Evolutionary conservation across 352 stramenopile species (phyloP), one percentile per base, ranked within the genome.

Genomic region (Globisporangium cylindrosporum): DNA sequence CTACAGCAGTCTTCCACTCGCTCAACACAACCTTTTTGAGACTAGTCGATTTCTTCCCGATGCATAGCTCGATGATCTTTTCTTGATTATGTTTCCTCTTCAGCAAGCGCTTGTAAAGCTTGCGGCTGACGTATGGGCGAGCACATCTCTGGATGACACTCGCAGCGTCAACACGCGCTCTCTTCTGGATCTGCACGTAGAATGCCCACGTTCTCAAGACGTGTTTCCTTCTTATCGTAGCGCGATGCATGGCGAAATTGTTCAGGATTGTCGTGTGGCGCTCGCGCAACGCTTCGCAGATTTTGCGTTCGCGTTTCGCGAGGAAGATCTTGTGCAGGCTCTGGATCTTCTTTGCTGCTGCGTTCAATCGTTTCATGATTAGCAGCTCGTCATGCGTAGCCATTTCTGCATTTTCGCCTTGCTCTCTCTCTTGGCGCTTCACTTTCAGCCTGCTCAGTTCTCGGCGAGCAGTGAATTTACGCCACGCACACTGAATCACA

Each of bases 401-500:
- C 81, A 93, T 85, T 8, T 20, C 36, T 22, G 54, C 29, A 32
- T 84, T 88, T 25, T 77, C 78, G 0, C 27, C 32, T 0, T 32
- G 25, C 66, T 93, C 84, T n/a, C 73, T 64, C 4, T 75, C 43
- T 24, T 70, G 73, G 6, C 75, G 75, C 46, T 75, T 46, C 18
- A 76, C 20, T 12, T 66, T 63, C 53, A 83, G 68, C 7, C 59
- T 60, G 9, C 32, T 56, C 20, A 85, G 68, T 34, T 79, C 48
- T 4, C 60, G 15, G 1, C 70, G 68, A n/a, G 79, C 73, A 27
- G 54, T 22, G 48, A 73, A 71, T 25, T 73, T 59, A 29, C 76
- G 69, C 82, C 77, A 91, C 2, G 70, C 68, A 51, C 80, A 81
- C 67, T 91, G 82, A 57, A 92, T 85, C 3, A 66, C 60, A 15